These are phyloP conservation scores for Ettlia oleoabundans DNA, from an alignment of 139 green algal species.

Conservation along the genomic window DNA sequence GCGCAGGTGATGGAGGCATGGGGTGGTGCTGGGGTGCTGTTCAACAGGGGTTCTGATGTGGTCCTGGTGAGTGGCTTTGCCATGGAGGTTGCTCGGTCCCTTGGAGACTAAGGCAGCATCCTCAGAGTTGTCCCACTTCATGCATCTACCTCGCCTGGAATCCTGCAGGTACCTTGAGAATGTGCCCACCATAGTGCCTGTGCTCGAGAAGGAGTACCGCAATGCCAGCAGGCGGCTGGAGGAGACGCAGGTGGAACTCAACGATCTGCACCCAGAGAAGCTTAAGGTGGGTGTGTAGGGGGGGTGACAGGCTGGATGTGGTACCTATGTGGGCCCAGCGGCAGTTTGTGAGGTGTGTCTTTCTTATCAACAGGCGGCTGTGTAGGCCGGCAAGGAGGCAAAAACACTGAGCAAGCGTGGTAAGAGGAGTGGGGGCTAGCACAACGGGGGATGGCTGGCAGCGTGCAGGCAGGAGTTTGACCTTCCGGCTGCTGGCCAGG, in stretches of 20 bases:
- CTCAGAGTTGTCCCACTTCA: too few species aligned
- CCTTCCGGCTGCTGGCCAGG: background rate
- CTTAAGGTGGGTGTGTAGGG: slow-evolving; percentile 59
- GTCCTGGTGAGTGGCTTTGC: background rate
- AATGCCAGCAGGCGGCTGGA: slow-evolving; percentile 59
- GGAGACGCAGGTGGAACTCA: slow-evolving; percentile 69
- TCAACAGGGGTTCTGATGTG: background rate
- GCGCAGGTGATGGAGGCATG: slow-evolving; percentile 48
- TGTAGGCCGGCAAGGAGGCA: too few species aligned
- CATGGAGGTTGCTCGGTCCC: background rate
- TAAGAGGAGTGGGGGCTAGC: too few species aligned
- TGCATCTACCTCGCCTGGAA: background rate
- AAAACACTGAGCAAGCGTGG: too few species aligned
- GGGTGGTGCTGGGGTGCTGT: background rate
- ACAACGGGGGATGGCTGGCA: background rate
- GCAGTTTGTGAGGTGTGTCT: too few species aligned
- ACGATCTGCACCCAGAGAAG: slow-evolving; percentile 70
- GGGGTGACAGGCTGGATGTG: too few species aligned
- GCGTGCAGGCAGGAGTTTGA: background rate
- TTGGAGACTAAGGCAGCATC: too few species aligned
- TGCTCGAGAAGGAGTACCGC: slow-evolving; percentile 90
- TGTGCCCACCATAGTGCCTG: slow-evolving; percentile 89
- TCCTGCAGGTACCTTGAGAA: slow-evolving; percentile 91
- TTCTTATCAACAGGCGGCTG: too few species aligned
- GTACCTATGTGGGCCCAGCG: too few species aligned